phyloP scores from a whole-genome alignment of 768 basidiomycete genomes.

The Leucocoprinus birnbaumii region DNA sequence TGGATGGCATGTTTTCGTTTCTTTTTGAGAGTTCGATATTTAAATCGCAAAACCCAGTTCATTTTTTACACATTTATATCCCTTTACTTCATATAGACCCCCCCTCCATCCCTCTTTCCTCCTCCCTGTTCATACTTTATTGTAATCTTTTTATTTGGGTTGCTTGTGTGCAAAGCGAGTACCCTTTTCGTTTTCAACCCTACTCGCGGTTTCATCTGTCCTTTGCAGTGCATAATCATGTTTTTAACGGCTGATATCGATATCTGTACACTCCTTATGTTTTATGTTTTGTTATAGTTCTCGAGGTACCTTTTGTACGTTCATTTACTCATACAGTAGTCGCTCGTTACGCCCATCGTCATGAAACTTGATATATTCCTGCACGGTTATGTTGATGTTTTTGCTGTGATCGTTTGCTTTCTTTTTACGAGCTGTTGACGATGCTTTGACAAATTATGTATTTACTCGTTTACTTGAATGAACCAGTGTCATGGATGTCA shows the following conservation, averaged over 20 bases:
- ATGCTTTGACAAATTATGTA: too few species aligned
- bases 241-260: conserved; percentile 1
- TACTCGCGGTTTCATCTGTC: not conserved
- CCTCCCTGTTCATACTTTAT: not conserved
- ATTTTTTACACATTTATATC: not conserved
- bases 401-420: not conserved
- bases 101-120: not conserved
- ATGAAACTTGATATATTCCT: conserved; percentile 1
- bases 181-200: not conserved
- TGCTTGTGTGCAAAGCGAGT: not conserved
- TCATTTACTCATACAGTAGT: not conserved
- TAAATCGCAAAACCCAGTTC: not conserved
- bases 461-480: not conserved
- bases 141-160: not conserved
- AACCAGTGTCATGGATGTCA: not conserved
- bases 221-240: too few species aligned
- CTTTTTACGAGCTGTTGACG: not conserved
- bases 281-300: conserved; percentile 5
- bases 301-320: not conserved
- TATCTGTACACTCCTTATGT: not conserved
- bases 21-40: too few species aligned
- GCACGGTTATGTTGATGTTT: not conserved
- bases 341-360: too few species aligned
- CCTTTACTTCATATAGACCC: not conserved
- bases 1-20: not conserved